phyloP scores from a whole-genome alignment of 2,329 filamentous ascomycete genomes.

The Aspergillus brunneoviolaceus region DNA sequence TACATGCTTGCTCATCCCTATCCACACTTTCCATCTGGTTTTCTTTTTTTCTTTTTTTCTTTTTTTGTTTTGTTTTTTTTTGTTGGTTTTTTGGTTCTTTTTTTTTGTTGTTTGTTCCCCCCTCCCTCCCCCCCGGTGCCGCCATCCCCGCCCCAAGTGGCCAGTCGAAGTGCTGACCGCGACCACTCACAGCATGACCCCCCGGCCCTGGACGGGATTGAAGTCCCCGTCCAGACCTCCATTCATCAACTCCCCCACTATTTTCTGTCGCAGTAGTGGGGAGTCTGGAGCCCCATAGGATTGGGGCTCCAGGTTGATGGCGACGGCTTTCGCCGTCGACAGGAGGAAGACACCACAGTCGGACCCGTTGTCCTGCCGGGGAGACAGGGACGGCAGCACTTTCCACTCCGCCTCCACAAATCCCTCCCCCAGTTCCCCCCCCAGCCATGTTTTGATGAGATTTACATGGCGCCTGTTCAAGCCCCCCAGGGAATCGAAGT shows the following conservation, averaged over 20 bases:
- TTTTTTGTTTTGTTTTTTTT: not conserved
- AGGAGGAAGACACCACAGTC: constrained; percentile 54
- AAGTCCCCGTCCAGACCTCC: constrained; percentile 47
- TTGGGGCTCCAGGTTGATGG: constrained; percentile 45
- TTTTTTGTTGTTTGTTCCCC: not conserved
- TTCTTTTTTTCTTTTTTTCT: not conserved
- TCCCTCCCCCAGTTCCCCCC: constrained; percentile 39
- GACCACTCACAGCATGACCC: constrained; percentile 24
- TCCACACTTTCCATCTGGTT: not conserved
- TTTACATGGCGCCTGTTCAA: constrained; percentile 33
- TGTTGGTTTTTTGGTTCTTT: not conserved
- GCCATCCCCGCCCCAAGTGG: not conserved
- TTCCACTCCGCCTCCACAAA: constrained; percentile 48
- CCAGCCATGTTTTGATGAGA: constrained; percentile 43
- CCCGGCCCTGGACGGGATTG: constrained; percentile 28
- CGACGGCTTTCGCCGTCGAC: constrained; percentile 50
- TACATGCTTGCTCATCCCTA: not conserved
- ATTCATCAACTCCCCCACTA: constrained; percentile 50
- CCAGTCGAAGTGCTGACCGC: not conserved
- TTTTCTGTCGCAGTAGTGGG: constrained; percentile 42
- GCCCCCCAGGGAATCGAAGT: constrained; percentile 49
- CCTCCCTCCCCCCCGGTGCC: not conserved
- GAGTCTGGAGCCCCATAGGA: constrained; percentile 44
- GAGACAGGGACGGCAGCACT: constrained; percentile 39
- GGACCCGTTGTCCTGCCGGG: constrained; percentile 48